Base-by-base conservation (phyloP, 495 filamentous ascomycete genomes). In the Xeromyces bisporus region DNA sequence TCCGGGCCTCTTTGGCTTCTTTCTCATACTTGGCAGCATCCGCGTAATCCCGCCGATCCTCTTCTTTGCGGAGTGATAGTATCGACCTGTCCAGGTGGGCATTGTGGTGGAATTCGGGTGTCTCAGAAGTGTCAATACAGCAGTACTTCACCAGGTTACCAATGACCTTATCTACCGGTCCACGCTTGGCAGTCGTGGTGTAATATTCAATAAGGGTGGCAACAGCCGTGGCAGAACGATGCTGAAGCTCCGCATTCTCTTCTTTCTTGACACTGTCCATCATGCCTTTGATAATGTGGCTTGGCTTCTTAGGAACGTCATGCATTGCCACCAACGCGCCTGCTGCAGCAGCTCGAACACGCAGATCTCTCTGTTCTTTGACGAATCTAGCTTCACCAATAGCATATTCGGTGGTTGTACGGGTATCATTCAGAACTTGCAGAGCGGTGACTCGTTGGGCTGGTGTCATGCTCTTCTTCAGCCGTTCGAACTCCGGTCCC, bases 231-330 rank as follows among this genome's bases (percentile, higher is more conserved):
- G 85, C 83, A 15, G 91, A 93, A 16, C 87, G 81, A 40, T 73
- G 71, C 48, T 97, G 89, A 23, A 97, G 63, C 39, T 93, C 83
- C 20, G 77, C 47, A 41, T 87, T 94, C 43, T 96, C 87, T 53
- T 97, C 89, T 18, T 72, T 69, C 59, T 96, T 96, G 50, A 96
- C 72, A 47, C 86, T 94, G 42, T 97, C 89, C 87, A 96, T 97
- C 53, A 94, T 80, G 12, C 73, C 77, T 55, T 92, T 93, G 56
- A 97, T 94, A 11, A 92, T 73, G 20, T 72, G 65, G 31, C 75
- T 78, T 9, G 89, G 81, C 46, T 89, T 93, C 65, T 92, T 94
- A 3, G 91, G 86, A 2, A 91, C 63, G 15, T 80, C 66, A 18
- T 72, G 71, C 48, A 93, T 70, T n/a, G 82, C 79, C 20, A 96